phyloP scores from a whole-genome alignment of 1,139 yeast species.

The Suhomyces bribrorum region DNA sequence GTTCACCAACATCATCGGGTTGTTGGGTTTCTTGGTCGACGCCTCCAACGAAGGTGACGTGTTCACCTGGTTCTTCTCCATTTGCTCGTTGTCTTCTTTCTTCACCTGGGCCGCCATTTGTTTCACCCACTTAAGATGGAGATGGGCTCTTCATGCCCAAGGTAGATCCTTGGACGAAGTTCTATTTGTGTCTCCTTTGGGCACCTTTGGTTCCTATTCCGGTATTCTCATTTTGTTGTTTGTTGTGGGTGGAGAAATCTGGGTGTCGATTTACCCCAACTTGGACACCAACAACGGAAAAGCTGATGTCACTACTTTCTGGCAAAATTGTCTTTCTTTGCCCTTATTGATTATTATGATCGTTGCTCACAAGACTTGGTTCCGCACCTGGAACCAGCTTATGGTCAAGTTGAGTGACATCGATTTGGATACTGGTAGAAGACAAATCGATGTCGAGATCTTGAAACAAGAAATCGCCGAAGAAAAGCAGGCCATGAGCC shows the following conservation, averaged over 20 bases:
- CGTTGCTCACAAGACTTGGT: conserved; percentile 28
- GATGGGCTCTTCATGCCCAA: conserved; percentile 50
- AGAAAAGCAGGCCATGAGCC: conserved; percentile 31
- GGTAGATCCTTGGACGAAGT: conserved; percentile 49
- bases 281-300: conserved; percentile 20
- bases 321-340: conserved; percentile 50
- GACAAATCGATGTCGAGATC: conserved; percentile 46
- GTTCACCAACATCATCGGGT: conserved; percentile 55
- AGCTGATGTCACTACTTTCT: conserved; percentile 38
- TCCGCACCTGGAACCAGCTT: conserved; percentile 23
- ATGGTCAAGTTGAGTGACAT: conserved; percentile 44
- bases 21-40: conserved; percentile 62
- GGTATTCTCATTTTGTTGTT: conserved; percentile 44
- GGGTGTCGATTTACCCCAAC: conserved; percentile 49
- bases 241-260: conserved; percentile 49
- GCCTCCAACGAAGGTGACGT: conserved; percentile 48
- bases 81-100: conserved; percentile 63
- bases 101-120: conserved; percentile 60
- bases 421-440: conserved; percentile 54
- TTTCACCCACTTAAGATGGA: conserved; percentile 50
- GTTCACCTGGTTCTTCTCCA: conserved; percentile 66
- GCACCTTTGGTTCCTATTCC: conserved; percentile 47
- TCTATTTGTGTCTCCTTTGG: conserved; percentile 49
- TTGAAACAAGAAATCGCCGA: conserved; percentile 50
- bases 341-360: conserved; percentile 46